Evolutionary conservation across 495 filamentous ascomycete species (phyloP), one percentile per base, ranked within the genome.

Genomic region (Geoglossum glabrum): DNA sequence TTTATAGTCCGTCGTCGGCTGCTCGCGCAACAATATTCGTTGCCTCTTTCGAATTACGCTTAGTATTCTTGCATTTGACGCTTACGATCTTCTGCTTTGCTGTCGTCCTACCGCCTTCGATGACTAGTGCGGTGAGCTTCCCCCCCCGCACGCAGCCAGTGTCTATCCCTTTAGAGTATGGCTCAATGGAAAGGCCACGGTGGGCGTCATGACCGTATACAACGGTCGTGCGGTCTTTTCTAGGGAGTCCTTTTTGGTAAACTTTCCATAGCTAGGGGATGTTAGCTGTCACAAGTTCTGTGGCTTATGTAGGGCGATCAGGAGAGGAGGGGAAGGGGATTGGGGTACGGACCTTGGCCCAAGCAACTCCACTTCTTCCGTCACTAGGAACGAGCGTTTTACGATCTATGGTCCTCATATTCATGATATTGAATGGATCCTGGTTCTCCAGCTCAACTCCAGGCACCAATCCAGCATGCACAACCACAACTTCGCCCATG

Each of bases 121-220:
- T 76, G 4, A 96, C 73, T 58, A 92, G 62, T n/a, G 86, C 90
- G 1, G 84, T 86, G 58, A 96, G 64, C 57, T 75, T 73, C 0
- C 79, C 81, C 8, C 86, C 88, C 56, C 80, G 78, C 10, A 85
- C 78, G 65, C 90, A 96, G 1, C 82, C 83, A 0, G 81, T 81
- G 66, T 97, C 92, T 23, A 98, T 72, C 1, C 92, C 92, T 64
- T 87, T 87, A 45, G 82, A 83, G 66, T 88, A 93, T 31, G 69
- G 70, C 47, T 76, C 68, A 7, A 85, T 67, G 43, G 83, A 79
- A 19, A 94, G 74, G 0, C 85, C 86, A 0, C 70, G 66, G 43
- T 79, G 79, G 40, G 86, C 77, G 66, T 97, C 86, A 65, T 98
- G 92, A 3, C 90, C 92, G 65, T 95, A 98, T 51, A 85, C 73